These are phyloP conservation scores for Fusarium liriodendri DNA, from an alignment of 2,329 filamentous ascomycete species.

Conservation along the genomic window DNA sequence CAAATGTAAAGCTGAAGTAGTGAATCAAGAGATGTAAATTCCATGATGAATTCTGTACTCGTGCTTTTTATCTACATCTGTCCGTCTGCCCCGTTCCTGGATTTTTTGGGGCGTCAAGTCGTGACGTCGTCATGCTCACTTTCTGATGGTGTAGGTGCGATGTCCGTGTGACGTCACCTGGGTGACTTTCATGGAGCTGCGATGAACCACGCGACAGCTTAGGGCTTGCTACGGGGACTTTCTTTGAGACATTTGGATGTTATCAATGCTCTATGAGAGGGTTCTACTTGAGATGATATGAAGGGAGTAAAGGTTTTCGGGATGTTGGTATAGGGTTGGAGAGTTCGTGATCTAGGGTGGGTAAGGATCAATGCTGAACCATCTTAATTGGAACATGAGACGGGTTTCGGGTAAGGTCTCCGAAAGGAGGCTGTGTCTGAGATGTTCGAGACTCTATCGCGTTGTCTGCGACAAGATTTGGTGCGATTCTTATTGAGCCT, in stretches of 20 bases:
- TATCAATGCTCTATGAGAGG: neutral
- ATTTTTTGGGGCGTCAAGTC: slow-evolving; percentile 22
- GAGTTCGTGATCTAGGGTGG: neutral
- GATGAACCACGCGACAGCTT: slow-evolving; percentile 34
- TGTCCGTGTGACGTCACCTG: slow-evolving; percentile 43
- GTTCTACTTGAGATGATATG: neutral
- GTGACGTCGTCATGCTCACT: slow-evolving; percentile 45
- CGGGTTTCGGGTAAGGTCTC: neutral
- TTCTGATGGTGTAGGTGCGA: slow-evolving; percentile 17
- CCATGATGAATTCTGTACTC: neutral
- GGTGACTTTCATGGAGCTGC: neutral
- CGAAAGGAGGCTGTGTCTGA: neutral
- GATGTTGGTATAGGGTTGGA: neutral
- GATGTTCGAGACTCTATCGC: neutral
- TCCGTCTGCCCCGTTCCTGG: slow-evolving; percentile 22
- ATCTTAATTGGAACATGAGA: neutral
- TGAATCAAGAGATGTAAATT: neutral
- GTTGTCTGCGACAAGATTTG: neutral
- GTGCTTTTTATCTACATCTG: neutral
- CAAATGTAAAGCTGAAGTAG: neutral
- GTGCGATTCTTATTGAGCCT: neutral
- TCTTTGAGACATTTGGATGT: neutral
- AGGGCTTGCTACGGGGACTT: neutral
- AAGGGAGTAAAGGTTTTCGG: neutral
- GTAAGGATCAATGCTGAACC: neutral